A percentile compares a stretch with the other conserved stretches of the same genome.
phyloP scores from a whole-genome alignment of 2,329 filamentous ascomycete species.

The Graphium sp. region DNA sequence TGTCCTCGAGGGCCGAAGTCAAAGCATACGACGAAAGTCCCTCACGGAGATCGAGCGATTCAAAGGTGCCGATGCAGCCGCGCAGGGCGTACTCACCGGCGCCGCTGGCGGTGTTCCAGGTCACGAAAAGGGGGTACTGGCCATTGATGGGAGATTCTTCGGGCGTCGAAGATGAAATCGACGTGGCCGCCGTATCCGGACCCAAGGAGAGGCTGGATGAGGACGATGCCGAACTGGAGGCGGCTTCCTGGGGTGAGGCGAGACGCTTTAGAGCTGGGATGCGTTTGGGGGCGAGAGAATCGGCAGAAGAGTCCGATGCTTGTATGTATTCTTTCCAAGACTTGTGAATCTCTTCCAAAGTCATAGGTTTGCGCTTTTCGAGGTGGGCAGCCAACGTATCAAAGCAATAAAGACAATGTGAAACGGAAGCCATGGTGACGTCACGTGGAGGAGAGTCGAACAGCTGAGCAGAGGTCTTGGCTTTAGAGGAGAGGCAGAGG shows the following conservation, averaged over 20 bases:
- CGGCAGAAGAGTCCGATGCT: conserved; percentile 2
- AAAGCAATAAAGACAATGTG: conserved; percentile 89
- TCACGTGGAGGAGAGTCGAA: too few species aligned
- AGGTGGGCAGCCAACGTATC: conserved; percentile 67
- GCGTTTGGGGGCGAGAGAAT: conserved; percentile 13
- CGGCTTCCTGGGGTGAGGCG: conserved; percentile 10
- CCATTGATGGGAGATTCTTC: conserved; percentile 28
- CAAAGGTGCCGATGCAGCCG: conserved; percentile 94
- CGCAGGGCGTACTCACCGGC: conserved; percentile 47
- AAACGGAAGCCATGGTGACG: conserved; percentile 71
- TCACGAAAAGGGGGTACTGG: conserved; percentile 22
- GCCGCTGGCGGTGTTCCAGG: conserved; percentile 6
- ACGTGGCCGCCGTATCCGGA: conserved; percentile 21
- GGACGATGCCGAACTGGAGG: conserved; percentile 17
- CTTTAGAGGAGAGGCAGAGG: too few species aligned
- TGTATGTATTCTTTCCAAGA: conserved; percentile 32
- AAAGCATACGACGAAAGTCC: conserved; percentile 70
- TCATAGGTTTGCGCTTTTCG: conserved; percentile 48
- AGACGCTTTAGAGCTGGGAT: conserved; percentile 24
- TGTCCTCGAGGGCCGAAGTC: conserved; percentile 54
- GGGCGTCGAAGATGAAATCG: conserved; percentile 79
- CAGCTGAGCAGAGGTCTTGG: not conserved
- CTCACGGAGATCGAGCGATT: conserved; percentile 51
- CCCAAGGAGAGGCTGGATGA: conserved; percentile 16
- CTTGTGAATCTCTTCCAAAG: conserved; percentile 51